Evolutionary conservation across 1,284 basidiomycete genomes (phyloP).

Genomic region (Moesziomyces sp.): DNA sequence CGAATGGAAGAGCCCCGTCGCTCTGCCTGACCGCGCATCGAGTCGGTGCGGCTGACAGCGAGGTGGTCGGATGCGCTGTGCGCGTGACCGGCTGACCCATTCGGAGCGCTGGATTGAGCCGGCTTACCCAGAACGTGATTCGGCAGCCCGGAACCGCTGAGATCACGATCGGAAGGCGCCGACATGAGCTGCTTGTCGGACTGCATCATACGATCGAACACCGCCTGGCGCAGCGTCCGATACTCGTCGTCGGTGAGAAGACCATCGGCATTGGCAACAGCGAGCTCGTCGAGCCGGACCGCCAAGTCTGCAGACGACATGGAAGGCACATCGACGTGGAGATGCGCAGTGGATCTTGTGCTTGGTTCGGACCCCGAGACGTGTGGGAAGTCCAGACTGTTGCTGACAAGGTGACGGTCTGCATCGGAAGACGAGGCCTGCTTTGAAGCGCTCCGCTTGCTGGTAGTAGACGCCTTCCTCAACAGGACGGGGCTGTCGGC

Average conservation of each 20-base stretch:
- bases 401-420: background rate
- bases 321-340: slow-evolving; percentile 16
- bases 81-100: background rate
- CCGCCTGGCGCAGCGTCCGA: slow-evolving; percentile 46
- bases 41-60: slow-evolving; percentile 8
- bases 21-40: slow-evolving; percentile 14
- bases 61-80: slow-evolving; percentile 3
- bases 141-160: slow-evolving; percentile 8
- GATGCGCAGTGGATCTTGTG: background rate
- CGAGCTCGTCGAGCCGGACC: slow-evolving; percentile 54
- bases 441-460: slow-evolving; percentile 6
- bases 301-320: slow-evolving; percentile 47
- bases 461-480: slow-evolving; percentile 13
- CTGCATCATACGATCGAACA: slow-evolving; percentile 53
- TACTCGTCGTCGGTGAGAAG: slow-evolving; percentile 58
- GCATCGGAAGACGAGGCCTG: background rate
- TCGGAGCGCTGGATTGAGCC: background rate
- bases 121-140: background rate
- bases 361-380: background rate
- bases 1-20: slow-evolving; percentile 16
- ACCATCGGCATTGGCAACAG: slow-evolving; percentile 58
- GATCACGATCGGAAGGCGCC: slow-evolving; percentile 14
- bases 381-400: background rate
- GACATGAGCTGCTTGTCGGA: slow-evolving; percentile 28
- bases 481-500: slow-evolving; percentile 7